phyloP scores from a whole-genome alignment of 2,329 filamentous ascomycete genomes.

The Calonectria fujianensis region DNA sequence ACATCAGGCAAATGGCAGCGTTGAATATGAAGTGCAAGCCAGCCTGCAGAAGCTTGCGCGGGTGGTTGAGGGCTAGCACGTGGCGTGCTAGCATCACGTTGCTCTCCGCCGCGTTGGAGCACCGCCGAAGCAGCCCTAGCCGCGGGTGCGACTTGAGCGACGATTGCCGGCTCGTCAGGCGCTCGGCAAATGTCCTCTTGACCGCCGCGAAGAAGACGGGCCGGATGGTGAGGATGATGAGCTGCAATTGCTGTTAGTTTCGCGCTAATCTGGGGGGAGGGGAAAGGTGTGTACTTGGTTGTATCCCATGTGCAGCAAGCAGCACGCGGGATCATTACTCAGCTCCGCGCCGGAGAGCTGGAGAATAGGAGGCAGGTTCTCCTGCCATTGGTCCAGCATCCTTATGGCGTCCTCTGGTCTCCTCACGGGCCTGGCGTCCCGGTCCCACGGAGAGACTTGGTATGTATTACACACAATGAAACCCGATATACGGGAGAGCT shows the following conservation, averaged over 20 bases:
- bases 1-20: constrained; percentile 68
- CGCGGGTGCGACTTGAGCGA: constrained; percentile 51
- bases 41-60: constrained; percentile 64
- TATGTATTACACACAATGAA: constrained; percentile 70
- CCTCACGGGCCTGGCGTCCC: constrained; percentile 51
- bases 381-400: constrained; percentile 65
- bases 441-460: constrained; percentile 60
- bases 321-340: constrained; percentile 65
- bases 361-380: constrained; percentile 61
- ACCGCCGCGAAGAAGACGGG: constrained; percentile 69
- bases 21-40: constrained; percentile 71
- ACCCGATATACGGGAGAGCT: constrained; percentile 68
- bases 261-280: background rate
- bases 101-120: constrained; percentile 65
- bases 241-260: constrained; percentile 47
- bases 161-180: constrained; percentile 57
- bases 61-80: constrained; percentile 60
- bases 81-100: constrained; percentile 68
- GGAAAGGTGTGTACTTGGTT: constrained; percentile 59
- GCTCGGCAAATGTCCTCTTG: constrained; percentile 67
- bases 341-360: constrained; percentile 60
- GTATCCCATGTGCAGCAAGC: constrained; percentile 69
- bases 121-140: constrained; percentile 60
- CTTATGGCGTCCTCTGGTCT: constrained; percentile 64
- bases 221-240: constrained; percentile 69